Evolutionary conservation across 108 stramenopile species (phyloP).

Genomic region (Cyclotella atomus): DNA sequence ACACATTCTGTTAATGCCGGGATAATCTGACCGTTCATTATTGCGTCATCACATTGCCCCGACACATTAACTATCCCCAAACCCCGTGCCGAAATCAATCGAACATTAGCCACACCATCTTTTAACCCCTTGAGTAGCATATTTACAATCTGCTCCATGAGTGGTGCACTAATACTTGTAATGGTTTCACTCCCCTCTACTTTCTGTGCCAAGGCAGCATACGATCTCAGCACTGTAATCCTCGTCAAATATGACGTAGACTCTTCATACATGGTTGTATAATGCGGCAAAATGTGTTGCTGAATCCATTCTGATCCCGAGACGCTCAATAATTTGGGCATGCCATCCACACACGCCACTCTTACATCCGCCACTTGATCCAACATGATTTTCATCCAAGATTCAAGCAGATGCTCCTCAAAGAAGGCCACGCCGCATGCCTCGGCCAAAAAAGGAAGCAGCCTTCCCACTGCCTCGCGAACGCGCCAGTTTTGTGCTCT

Average conservation of each 20-base stretch:
- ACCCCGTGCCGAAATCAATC: conserved; percentile 86
- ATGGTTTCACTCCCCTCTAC: conserved; percentile 37
- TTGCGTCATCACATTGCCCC: conserved; percentile 41
- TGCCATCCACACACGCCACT: conserved; percentile 72
- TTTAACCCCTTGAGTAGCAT: conserved; percentile 66
- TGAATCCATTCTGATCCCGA: conserved; percentile 82
- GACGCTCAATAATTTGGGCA: conserved; percentile 73
- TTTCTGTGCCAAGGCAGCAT: conserved; percentile 59
- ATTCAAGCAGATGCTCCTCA: conserved; percentile 74
- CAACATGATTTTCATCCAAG: conserved; percentile 82
- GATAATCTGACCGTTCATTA: conserved; percentile 39
- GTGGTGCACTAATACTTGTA: conserved; percentile 58
- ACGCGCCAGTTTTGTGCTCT: conserved; percentile 90
- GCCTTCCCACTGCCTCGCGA: conserved; percentile 73
- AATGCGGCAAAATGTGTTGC: conserved; percentile 71
- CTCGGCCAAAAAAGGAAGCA: conserved; percentile 86
- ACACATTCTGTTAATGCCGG: conserved; percentile 51
- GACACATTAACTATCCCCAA: conserved; percentile 44
- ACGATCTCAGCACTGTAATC: conserved; percentile 79
- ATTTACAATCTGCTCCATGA: conserved; percentile 53
- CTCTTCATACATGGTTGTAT: conserved; percentile 74
- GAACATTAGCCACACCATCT: conserved; percentile 87
- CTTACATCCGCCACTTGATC: conserved; percentile 87
- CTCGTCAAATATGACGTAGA: conserved; percentile 76
- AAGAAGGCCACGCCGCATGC: conserved; percentile 83